Base-by-base conservation (phyloP, 805 yeast genomes). In the Grigorovia jiainica region DNA sequence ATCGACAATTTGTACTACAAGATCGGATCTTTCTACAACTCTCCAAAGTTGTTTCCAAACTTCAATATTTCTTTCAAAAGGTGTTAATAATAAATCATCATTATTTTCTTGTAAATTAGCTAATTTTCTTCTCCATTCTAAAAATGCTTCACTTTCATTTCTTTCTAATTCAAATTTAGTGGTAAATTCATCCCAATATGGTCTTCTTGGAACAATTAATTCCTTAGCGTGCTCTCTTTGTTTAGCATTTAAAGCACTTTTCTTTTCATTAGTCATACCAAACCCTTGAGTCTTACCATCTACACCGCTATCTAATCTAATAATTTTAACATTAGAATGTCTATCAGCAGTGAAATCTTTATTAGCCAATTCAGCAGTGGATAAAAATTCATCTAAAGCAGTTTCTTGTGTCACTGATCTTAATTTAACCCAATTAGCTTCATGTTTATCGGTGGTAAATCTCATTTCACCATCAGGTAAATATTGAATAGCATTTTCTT, bases 21-120 rank as follows among this genome's bases (percentile, higher is more conserved):
- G 71, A 62, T 90, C 96, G 19, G 92, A 85, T 58, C 97, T 77
- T 63, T 92, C 98, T 19, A 87, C 84, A 35, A 92, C 98, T 66
- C 98, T 76, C 98, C 98, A 92, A 50, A 92, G 69, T 65, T 92
- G 98, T 59, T 92, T 79, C 98, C 98, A 92, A 44, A 92, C 97
- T 70, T 90, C 96, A 49, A 92, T 70, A 61, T 92, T 92, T 68
- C 98, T 78, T 68, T 92, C 98, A 58, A 90, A 92, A 4, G 98
- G 98, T 0, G 98, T 92, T 59, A 92, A 72, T 45, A 89, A 68
- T 54, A 92, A 69, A 61, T 90, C 95, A 15, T 61, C 67, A 49
- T 87, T 78, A 51, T 73, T 75, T 60, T 90, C 95, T 48, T 89
- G 94, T 43, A 92, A 68, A 35, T 72, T 63, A 0, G 98, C 98